Evolutionary conservation across 768 basidiomycete species (phyloP).

Genomic region (Cyathus striatus): DNA sequence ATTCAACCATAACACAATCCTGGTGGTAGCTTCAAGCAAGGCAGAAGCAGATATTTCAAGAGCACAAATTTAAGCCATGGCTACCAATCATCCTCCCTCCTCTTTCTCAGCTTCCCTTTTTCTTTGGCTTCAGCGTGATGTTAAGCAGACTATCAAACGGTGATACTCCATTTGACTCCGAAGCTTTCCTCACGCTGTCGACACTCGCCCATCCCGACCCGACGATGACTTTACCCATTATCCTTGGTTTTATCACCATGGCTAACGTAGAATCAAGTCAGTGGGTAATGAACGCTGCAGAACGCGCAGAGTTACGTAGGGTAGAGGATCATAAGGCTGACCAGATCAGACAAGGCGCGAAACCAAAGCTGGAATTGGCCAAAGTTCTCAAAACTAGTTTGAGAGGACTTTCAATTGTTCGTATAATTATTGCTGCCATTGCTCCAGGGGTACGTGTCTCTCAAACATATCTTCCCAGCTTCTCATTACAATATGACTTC

Average conservation of each 20-base stretch:
- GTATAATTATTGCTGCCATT: constrained; percentile 63
- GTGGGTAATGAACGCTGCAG: constrained; percentile 64
- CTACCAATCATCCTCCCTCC: constrained; percentile 57
- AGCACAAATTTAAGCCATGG: constrained; percentile 53
- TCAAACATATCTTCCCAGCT: neutral
- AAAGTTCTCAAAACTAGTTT: constrained; percentile 49
- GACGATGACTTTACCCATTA: constrained; percentile 63
- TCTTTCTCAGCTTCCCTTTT: constrained; percentile 67
- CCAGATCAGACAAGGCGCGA: constrained; percentile 37
- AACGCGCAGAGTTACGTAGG: constrained; percentile 43
- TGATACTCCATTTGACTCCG: constrained; percentile 69
- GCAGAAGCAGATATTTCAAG: constrained; percentile 53
- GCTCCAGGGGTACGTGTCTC: constrained; percentile 60
- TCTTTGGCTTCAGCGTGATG: constrained; percentile 58
- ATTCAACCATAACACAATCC: constrained; percentile 2
- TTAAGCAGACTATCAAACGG: constrained; percentile 50
- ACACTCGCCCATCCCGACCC: constrained; percentile 69
- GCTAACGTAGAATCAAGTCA: constrained; percentile 75
- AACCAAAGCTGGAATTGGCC: constrained; percentile 37
- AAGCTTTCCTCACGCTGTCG: constrained; percentile 71
- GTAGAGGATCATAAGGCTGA: constrained; percentile 45
- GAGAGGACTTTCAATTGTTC: constrained; percentile 52
- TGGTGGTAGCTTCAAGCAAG: constrained; percentile 45
- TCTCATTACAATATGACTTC: constrained; percentile 5
- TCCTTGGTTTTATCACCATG: constrained; percentile 68